Evolutionary conservation across 352 stramenopile species (phyloP), one percentile per base, ranked within the genome.

Genomic region (Thalassiosira livingstoniorum): DNA sequence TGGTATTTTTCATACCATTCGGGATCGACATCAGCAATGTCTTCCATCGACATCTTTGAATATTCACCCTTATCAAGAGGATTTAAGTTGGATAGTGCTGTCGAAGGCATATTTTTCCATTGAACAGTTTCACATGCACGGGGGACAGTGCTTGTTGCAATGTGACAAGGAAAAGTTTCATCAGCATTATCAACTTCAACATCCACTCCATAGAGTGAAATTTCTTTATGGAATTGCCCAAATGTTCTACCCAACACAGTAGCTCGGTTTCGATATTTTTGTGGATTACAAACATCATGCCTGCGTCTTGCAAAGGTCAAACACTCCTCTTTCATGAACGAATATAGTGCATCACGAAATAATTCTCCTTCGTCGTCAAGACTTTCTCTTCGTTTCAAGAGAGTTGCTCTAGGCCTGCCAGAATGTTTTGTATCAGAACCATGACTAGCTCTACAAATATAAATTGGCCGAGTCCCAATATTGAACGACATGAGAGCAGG

Each of bases 61-160:
- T 90, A 92, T 69, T 95, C 91, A 39, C 91, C 91, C 70, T 95
- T 95, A 72, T 95, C 91, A 18, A 94, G 74, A 45, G 91, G 91
- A 73, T 95, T 95, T 57, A 95, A 77, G 67, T 87, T 93, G 0
- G 88, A 93, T n/a, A 91, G 64, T 80, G 92, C 83, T 27, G 91
- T 65, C 5, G 92, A 74, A 15, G 70, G 63, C 53, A 80, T 65
- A 39, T 75, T 39, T 15, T 90, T 69, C 87, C 87, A 94, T 4
- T 65, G 45, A 11, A 90, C 83, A 5, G 91, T 95, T 71, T 95
- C 80, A 42, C 70, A 42, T 25, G 89, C 89, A 25, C 91, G 63
- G 2, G 89, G 91, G 89, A 95, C 94, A 2, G 89, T 95, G 73
- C 77, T 90, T 4, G 82, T 83, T 66, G 88, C 81, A 31, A 88